Evolutionary conservation across 1,284 basidiomycete genomes (phyloP).

Genomic region (Pisolithus thermaeus): DNA sequence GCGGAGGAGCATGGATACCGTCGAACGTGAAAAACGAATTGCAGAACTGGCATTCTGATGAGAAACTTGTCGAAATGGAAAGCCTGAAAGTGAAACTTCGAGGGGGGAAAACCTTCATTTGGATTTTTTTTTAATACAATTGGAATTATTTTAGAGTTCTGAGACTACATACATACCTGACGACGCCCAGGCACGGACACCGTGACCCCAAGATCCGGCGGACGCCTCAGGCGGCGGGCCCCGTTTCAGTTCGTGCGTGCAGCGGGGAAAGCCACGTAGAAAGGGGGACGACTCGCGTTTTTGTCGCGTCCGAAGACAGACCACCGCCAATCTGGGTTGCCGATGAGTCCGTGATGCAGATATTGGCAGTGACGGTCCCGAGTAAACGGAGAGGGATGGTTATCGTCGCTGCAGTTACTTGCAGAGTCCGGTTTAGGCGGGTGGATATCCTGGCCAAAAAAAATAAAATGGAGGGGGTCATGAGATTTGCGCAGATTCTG

Average conservation of each 20-base stretch:
- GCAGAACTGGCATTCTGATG: not conserved
- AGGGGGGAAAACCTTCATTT: not conserved
- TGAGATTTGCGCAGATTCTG: not conserved
- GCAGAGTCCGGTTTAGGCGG: conserved; percentile 24
- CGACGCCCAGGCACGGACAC: conserved; percentile 25
- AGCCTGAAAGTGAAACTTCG: not conserved
- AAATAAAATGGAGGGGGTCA: conserved; percentile 8
- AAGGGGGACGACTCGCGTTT: not conserved
- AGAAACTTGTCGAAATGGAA: not conserved
- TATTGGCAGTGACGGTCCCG: not conserved
- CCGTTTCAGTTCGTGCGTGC: conserved; percentile 2
- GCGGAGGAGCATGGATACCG: not conserved
- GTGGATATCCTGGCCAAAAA: conserved; percentile 6
- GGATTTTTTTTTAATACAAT: conserved; percentile 1
- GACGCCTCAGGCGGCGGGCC: conserved; percentile 9
- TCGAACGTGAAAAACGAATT: not conserved
- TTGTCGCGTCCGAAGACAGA: too few species aligned
- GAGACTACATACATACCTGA: conserved; percentile 5
- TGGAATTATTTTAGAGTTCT: conserved; percentile 13
- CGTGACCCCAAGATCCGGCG: conserved; percentile 13
- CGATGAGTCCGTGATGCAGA: too few species aligned
- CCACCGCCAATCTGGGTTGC: too few species aligned
- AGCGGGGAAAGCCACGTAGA: not conserved
- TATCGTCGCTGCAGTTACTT: too few species aligned
- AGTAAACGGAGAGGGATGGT: not conserved